Percentiles rank a stretch among this genome's conserved stretches.
These are phyloP conservation scores for Kwoniella europaea DNA, from an alignment of 768 basidiomycete species.

Conservation along the genomic window DNA sequence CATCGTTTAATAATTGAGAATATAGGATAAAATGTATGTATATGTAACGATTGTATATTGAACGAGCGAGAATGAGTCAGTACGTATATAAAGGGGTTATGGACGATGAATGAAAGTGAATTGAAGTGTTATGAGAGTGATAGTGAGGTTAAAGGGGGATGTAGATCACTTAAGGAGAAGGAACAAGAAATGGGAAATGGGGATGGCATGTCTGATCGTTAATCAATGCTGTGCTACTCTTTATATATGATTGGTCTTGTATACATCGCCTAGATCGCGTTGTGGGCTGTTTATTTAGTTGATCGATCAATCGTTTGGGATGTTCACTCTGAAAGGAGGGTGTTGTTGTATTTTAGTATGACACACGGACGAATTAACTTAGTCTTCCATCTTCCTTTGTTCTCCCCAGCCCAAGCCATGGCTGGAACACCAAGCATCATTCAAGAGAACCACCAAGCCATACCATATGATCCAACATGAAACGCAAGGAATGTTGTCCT, in stretches of 20 bases:
- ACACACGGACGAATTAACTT: not conserved
- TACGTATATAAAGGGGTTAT: not conserved
- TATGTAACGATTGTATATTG: not conserved
- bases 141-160: not conserved
- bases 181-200: not conserved
- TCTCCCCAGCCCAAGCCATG: not conserved
- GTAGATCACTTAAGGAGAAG: not conserved
- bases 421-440: not conserved
- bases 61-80: not conserved
- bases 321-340: not conserved
- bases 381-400: slow-evolving; percentile 1
- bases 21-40: not conserved
- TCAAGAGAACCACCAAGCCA: not conserved
- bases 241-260: not conserved
- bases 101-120: not conserved
- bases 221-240: not conserved
- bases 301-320: not conserved
- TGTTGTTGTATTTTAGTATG: not conserved
- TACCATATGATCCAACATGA: not conserved
- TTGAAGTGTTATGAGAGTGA: not conserved
- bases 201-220: not conserved
- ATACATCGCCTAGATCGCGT: not conserved
- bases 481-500: not conserved
- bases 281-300: not conserved
- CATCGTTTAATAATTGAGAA: not conserved